Base-by-base conservation (phyloP, 257 asterid species). In the Henckelia pumila region DNA sequence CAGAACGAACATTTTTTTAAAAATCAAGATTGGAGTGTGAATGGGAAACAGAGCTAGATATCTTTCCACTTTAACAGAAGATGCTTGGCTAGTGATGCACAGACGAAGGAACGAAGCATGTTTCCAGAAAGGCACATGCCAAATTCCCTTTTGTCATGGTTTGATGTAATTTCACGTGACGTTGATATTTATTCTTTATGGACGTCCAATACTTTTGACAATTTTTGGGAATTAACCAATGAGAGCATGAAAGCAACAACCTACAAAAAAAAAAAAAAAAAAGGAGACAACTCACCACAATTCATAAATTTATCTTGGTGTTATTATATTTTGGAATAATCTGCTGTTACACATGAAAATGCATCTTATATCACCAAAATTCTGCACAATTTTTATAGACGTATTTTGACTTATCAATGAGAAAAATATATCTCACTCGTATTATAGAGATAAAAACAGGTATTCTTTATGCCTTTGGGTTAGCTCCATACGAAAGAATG, bases 51-150 rank as follows among this genome's bases (percentile, higher is more conserved):
- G 20, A 44, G 19, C 7, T 13, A 40, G n/a, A 11, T 40, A 5
- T 40, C 50, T 13, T 40, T 40, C n/a, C n/a, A 40, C 50, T 40
- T 8, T 44, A 59, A 59, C 24, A 21, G 55, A 66, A 67, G 68
- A 62, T 67, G 56, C 71, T 47, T 28, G 66, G 17, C 24, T 63
- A 32, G 70, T 67, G 76, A 19, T 56, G 16, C 37, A 44, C 44
- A 67, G 68, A 23, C 63, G 69, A 19, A 72, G 66, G 83, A 78
- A 75, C 73, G 77, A 55, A 72, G 79, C 81, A 76, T 63, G 70
- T 14, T 59, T 73, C 73, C 72, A 61, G 80, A 13, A 75, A 75
- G 56, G 79, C 56, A 64, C 29, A 50, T 62, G 19, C 71, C 26
- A 57, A 17, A 37, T 49, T 56, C 61, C 52, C 64, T 49, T 61